Evolutionary conservation across 176 grass and related monocot genomes (phyloP).

Genomic region (Dendrocalamus sinicus): DNA sequence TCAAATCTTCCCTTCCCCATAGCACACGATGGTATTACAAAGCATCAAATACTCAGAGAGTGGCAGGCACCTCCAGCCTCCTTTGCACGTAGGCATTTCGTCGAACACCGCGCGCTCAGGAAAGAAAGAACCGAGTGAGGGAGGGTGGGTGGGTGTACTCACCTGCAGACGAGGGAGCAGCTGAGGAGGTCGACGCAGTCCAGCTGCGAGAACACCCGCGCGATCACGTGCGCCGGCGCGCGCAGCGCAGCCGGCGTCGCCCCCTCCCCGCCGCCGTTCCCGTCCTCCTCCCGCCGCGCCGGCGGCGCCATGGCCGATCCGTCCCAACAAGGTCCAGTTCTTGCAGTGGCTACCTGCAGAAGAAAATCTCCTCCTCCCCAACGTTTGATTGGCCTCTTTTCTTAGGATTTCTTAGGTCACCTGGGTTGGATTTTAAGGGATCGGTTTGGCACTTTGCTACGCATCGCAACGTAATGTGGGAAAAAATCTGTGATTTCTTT

Average conservation of each 20-base stretch:
- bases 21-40: too few species aligned
- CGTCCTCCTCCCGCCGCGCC: not conserved
- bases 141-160: not conserved
- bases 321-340: not conserved
- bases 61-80: not conserved
- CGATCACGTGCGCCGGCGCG: conserved; percentile 66
- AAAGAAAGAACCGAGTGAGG: too few species aligned
- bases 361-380: not conserved
- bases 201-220: conserved; percentile 84
- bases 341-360: not conserved
- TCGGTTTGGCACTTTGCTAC: not conserved
- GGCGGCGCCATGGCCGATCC: conserved; percentile 44
- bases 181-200: conserved; percentile 88
- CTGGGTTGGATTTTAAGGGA: not conserved
- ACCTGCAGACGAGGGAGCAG: conserved; percentile 84
- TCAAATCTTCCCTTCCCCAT: too few species aligned
- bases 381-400: not conserved
- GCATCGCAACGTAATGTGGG: not conserved
- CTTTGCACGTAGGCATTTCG: conserved; percentile 31
- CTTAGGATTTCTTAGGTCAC: not conserved
- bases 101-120: conserved; percentile 24
- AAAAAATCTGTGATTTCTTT: not conserved
- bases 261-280: not conserved
- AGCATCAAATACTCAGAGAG: not conserved
- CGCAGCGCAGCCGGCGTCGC: conserved; percentile 50